Conservation (phyloP, 805 yeast species). For the Cyberlindnera meyerae region DNA sequence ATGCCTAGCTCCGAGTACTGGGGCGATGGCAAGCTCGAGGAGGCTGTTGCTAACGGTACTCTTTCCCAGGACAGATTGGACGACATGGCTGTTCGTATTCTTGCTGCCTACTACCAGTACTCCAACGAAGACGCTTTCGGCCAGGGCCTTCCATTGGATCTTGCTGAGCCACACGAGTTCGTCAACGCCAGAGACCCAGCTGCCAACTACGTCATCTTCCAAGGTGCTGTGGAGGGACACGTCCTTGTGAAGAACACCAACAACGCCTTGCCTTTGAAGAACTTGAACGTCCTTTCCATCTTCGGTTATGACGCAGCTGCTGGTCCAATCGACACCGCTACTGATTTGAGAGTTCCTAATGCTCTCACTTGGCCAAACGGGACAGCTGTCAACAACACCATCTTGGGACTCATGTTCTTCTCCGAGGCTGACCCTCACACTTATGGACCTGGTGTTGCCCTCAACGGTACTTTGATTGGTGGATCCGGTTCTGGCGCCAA, state of each 20-base stretch:
- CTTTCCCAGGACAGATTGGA: conserved; percentile 8
- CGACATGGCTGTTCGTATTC: conserved; percentile 6
- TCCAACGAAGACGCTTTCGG: conserved; percentile 7
- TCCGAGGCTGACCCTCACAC: conserved; percentile 1
- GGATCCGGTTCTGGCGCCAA: conserved; percentile 8
- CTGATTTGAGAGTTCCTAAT: not conserved
- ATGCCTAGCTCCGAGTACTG: conserved; percentile 5
- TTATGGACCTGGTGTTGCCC: conserved; percentile 6
- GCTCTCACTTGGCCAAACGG: conserved; percentile 4
- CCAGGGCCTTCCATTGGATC: conserved; percentile 6
- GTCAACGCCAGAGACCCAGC: conserved; percentile 9
- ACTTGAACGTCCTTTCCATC: conserved; percentile 3
- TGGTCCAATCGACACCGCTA: conserved; percentile 1
- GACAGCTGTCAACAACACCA: not conserved
- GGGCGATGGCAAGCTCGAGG: conserved; percentile 3
- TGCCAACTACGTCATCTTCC: conserved; percentile 4
- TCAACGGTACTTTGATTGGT: conserved; percentile 6
- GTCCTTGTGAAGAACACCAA: conserved; percentile 8
- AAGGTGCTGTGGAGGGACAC: conserved; percentile 11
- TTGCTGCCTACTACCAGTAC: conserved; percentile 8
- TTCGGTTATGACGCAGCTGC: conserved; percentile 10
- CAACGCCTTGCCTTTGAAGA: conserved; percentile 5
- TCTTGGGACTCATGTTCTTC: not conserved
- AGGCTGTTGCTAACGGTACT: conserved; percentile 3
- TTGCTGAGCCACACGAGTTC: conserved; percentile 2